Evolutionary conservation across 139 green algal species (phyloP).

Genomic region (Coelastrella sp.): DNA sequence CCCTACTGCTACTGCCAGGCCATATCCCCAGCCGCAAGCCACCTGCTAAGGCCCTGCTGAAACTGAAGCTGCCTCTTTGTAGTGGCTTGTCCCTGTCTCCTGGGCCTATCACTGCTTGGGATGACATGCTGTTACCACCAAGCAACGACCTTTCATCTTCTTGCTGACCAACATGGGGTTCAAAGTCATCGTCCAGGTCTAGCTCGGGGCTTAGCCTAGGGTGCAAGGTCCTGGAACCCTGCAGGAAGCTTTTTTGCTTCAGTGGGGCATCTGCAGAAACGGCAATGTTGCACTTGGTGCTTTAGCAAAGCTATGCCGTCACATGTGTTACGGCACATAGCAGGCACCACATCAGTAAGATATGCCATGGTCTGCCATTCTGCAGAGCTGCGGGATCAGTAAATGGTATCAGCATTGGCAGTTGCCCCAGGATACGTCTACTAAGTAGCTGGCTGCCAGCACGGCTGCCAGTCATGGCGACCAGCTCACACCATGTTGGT

Average conservation of each 20-base stretch:
- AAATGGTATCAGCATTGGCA: no score
- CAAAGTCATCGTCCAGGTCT: constrained; percentile 15
- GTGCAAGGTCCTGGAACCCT: background rate
- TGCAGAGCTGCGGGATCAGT: no score
- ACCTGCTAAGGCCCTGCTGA: background rate
- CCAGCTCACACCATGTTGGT: background rate
- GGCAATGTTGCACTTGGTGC: background rate
- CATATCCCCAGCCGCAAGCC: background rate
- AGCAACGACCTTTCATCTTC: constrained; percentile 28
- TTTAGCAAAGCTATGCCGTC: background rate
- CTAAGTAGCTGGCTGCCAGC: no score
- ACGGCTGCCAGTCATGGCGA: no score
- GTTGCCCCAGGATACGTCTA: no score
- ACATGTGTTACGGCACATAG: no score
- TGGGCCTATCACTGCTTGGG: background rate
- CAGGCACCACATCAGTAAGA: no score
- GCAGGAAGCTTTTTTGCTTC: background rate
- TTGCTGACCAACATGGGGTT: background rate
- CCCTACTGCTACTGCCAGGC: background rate
- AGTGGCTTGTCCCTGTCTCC: no score
- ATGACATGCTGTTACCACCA: background rate
- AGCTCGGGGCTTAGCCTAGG: background rate
- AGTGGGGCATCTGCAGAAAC: background rate
- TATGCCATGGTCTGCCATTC: no score
- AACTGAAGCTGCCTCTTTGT: background rate